Percentiles rank a stretch among this genome's conserved stretches.
phyloP scores from a whole-genome alignment of 495 filamentous ascomycete species.

The Podospora conica region DNA sequence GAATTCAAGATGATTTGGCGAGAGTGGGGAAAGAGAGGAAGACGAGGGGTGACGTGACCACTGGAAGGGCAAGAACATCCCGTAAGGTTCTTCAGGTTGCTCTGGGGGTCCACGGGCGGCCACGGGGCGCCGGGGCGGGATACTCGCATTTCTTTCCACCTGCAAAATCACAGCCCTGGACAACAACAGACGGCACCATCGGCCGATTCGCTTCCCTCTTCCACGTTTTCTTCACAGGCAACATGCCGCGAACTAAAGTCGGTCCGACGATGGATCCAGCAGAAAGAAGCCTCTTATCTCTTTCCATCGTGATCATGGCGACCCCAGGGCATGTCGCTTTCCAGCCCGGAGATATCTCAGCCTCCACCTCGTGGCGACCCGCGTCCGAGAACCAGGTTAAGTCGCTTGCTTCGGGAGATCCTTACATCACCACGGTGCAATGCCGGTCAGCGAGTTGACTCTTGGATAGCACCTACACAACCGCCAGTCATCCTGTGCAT shows the following conservation, averaged over 20 bases:
- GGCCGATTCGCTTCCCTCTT: neutral
- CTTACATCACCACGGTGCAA: neutral
- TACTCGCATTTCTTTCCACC: too few relatives aligned
- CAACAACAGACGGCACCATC: too few relatives aligned
- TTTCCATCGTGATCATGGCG: neutral
- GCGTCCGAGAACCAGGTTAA: neutral
- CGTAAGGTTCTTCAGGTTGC: neutral
- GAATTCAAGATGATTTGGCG: too few relatives aligned
- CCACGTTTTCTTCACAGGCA: neutral
- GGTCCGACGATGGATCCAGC: neutral
- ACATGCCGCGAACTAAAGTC: neutral
- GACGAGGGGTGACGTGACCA: too few relatives aligned
- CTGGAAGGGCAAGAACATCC: neutral
- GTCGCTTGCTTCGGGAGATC: neutral
- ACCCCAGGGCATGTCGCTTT: neutral
- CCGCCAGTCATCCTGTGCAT: too few relatives aligned
- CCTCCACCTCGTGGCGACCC: neutral
- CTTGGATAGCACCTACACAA: too few relatives aligned
- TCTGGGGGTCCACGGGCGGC: too few relatives aligned
- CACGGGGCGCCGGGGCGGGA: too few relatives aligned
- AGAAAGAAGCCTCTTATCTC: neutral
- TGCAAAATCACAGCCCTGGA: too few relatives aligned
- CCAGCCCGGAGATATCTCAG: neutral
- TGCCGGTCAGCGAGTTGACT: too few relatives aligned
- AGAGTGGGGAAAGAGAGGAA: too few relatives aligned